Percentiles rank a stretch among this genome's conserved stretches.
Evolutionary conservation across 2,329 filamentous ascomycete species (phyloP).

Genomic region (Macrophomina phaseolina): DNA sequence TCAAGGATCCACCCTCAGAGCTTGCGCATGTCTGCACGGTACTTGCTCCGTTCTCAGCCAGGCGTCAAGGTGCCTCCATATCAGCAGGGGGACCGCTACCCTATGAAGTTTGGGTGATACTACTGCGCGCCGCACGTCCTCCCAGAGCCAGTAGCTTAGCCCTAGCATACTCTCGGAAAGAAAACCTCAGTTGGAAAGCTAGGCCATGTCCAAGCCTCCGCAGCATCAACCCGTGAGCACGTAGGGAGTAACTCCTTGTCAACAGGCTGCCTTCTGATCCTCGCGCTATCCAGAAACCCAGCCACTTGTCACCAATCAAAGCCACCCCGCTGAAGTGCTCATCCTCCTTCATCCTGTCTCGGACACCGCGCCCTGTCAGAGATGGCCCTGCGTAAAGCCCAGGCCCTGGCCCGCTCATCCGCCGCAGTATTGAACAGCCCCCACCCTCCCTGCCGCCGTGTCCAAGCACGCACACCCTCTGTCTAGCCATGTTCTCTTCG

Average conservation of each 20-base stretch:
- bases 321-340: not conserved
- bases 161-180: not conserved
- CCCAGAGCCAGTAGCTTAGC: not conserved
- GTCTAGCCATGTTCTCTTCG: not conserved
- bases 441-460: not conserved
- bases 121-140: slow-evolving; percentile 6
- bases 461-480: not conserved
- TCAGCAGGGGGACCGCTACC: not conserved
- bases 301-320: slow-evolving; percentile 4
- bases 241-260: not conserved
- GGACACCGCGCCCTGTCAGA: not conserved
- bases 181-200: not conserved
- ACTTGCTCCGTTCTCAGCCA: slow-evolving; percentile 2
- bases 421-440: not conserved
- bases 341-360: not conserved
- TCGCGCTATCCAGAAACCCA: not conserved
- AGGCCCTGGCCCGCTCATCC: not conserved
- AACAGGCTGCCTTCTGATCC: not conserved
- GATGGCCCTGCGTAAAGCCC: slow-evolving; percentile 1
- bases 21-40: not conserved
- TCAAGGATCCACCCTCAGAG: not conserved
- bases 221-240: not conserved
- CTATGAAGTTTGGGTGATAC: not conserved
- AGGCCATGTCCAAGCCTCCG: not conserved
- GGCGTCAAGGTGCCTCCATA: not conserved